A percentile compares a stretch with the other conserved stretches of the same genome.
phyloP scores from a whole-genome alignment of 768 basidiomycete genomes.

The Amanita jacksonii region DNA sequence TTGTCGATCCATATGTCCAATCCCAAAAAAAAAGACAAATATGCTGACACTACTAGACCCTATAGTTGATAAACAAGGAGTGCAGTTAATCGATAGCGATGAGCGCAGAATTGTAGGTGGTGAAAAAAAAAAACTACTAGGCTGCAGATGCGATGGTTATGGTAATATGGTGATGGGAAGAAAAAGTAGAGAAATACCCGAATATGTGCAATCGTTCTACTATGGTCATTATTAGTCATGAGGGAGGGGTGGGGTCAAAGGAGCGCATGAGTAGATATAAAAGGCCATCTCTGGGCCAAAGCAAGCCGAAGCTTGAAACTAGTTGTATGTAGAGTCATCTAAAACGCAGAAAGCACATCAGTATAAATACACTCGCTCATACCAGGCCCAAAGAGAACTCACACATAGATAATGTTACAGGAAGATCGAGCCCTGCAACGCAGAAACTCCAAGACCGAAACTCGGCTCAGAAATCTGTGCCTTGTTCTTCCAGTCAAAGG shows the following conservation, averaged over 20 bases:
- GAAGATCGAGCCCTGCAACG: background rate
- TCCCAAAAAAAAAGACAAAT: constrained; percentile 9
- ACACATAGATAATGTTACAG: constrained; percentile 7
- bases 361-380: background rate
- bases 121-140: too few species aligned
- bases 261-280: too few species aligned
- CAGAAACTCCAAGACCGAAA: background rate
- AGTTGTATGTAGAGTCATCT: background rate
- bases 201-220: too few species aligned
- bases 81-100: constrained; percentile 1
- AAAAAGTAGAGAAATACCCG: too few species aligned
- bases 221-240: too few species aligned
- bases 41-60: constrained; percentile 1
- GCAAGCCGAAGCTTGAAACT: background rate
- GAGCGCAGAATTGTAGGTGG: too few species aligned
- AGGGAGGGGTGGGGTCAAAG: too few species aligned
- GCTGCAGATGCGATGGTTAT: too few species aligned
- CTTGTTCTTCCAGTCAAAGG: background rate
- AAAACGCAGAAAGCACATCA: background rate
- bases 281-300: too few species aligned
- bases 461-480: background rate
- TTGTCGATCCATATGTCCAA: background rate
- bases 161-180: too few species aligned
- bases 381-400: too few species aligned
- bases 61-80: background rate